Evolutionary conservation across 2,329 filamentous ascomycete genomes (phyloP).

Genomic region (Fusarium virguliforme): DNA sequence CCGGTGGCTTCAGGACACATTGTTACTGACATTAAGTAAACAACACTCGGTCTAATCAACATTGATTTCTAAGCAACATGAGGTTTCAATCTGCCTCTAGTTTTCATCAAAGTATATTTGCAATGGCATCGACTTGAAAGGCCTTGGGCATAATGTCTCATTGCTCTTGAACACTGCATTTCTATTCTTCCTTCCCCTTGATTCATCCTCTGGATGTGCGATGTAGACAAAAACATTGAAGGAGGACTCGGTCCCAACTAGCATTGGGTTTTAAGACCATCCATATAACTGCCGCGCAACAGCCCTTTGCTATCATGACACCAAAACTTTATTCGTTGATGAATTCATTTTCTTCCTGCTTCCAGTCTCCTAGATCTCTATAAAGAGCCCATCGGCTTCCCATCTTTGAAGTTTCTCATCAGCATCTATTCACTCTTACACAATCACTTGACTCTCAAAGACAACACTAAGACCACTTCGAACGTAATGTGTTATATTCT

Average conservation of each 20-base stretch:
- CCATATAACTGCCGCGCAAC: neutral
- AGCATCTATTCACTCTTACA: neutral
- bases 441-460: neutral
- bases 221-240: too few species aligned
- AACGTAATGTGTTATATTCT: too few species aligned
- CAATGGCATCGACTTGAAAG: too few species aligned
- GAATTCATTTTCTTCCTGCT: neutral
- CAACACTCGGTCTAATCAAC: neutral
- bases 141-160: too few species aligned
- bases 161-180: too few species aligned
- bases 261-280: neutral
- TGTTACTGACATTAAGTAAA: neutral
- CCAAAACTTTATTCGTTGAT: neutral
- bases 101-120: neutral
- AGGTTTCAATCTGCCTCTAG: neutral
- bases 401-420: neutral
- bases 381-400: neutral
- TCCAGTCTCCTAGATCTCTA: neutral
- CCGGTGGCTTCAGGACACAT: neutral
- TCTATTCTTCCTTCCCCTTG: too few species aligned
- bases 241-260: too few species aligned
- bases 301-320: neutral
- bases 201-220: too few species aligned
- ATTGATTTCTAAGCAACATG: neutral
- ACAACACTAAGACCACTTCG: neutral